Base-by-base conservation (phyloP, 2,329 filamentous ascomycete genomes). In the Pleoardoris graminearum region DNA sequence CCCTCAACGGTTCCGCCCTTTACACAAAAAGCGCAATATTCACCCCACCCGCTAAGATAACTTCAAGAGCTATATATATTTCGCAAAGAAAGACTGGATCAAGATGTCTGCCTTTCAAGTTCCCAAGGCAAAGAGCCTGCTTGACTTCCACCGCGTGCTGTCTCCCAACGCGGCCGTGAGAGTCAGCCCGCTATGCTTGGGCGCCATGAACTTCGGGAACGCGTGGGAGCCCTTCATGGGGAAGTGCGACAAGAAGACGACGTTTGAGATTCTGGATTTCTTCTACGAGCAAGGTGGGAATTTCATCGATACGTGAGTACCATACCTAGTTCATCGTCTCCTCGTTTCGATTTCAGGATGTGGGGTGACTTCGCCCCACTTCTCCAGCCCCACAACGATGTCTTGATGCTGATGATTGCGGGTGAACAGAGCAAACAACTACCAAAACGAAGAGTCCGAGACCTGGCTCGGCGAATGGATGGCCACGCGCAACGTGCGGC, bases 121-220 rank as follows among this genome's bases (percentile, higher is more conserved):
- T 3, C 64, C 65, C 1, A 55, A 65, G 38, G 58, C 71, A 3
- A 69, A 67, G 48, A 75, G 68, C 48, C 67, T 76, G 5, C 74
- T 84, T 43, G 81, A 79, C 35, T 78, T 76, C 60, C 80, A 83
- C 62, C 76, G 80, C 17, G 69, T 82, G 14, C 75, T 84, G 5
- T 75, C 80, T 3, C 77, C 80, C 6, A 75, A 75, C 0, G 81
- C 80, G 0, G 78, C 76, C 16, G 73, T 83, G 12, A 76, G 78
- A 41, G 81, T 83, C 14, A 80, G 76, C 21, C 80, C 81, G 29
- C 66, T 83, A 63, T 82, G 80, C 48, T 71, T 83, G 1, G 81
- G 80, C 19, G 75, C 76, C 0, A 82, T 82, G 80, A 82, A 79
- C 62, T 81, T 83, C 58, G 80, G 80, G 14, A 73, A 79, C 30